A percentile compares a stretch with the other conserved stretches of the same genome.
Evolutionary conservation across 768 basidiomycete genomes (phyloP).

Genomic region (Mycena vulgaris): DNA sequence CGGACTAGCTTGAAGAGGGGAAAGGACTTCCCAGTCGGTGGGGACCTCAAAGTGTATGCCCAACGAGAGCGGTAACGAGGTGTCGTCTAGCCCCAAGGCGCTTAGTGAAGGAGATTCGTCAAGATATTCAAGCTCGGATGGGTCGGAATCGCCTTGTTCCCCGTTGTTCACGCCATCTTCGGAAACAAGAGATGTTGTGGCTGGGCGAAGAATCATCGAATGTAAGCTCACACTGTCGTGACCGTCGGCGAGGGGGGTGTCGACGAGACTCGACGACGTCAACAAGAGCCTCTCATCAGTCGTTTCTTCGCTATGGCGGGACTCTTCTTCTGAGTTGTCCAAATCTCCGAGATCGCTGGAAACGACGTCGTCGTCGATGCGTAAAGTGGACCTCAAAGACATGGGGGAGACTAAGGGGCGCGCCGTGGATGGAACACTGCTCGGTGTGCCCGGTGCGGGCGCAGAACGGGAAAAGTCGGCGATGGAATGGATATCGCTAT

Average conservation of each 20-base stretch:
- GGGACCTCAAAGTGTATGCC: not conserved
- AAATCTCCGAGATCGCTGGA: not conserved
- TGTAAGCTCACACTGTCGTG: conserved; percentile 23
- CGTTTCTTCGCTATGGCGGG: not conserved
- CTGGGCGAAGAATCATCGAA: conserved; percentile 1
- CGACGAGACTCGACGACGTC: conserved; percentile 4
- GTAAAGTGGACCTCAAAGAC: not conserved
- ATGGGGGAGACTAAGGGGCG: not conserved
- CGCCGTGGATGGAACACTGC: conserved; percentile 1
- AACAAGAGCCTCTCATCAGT: not conserved
- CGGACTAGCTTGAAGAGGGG: not conserved
- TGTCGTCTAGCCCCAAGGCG: not conserved
- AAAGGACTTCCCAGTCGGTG: conserved; percentile 17
- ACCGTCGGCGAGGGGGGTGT: not conserved
- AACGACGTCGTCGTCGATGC: not conserved
- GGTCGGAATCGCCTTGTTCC: not conserved
- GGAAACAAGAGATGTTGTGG: conserved; percentile 1
- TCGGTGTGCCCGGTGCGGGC: not conserved
- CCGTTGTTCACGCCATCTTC: not conserved
- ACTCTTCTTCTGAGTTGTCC: not conserved
- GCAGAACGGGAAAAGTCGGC: conserved; percentile 1
- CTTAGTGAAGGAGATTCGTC: conserved; percentile 17
- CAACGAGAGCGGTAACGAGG: conserved; percentile 9
- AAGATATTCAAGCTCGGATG: conserved; percentile 25
- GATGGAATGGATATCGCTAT: not conserved